Evolutionary conservation across 73 alveolate genomes (phyloP).

Genomic region (Paraurostyla sp.): DNA sequence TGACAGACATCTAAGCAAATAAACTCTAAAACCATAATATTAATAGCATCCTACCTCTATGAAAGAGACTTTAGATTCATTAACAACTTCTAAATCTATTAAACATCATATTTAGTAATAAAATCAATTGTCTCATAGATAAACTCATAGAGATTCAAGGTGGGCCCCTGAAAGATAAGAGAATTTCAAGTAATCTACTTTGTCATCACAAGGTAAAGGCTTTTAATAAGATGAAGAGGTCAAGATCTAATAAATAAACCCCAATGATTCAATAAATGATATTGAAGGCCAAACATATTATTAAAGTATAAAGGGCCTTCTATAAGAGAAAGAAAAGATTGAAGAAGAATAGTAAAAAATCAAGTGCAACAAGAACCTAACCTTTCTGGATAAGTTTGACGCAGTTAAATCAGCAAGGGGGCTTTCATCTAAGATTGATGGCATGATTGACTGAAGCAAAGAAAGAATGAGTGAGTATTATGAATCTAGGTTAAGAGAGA

Average conservation of each 20-base stretch:
- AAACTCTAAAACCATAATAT: no score
- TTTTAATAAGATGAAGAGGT: background rate
- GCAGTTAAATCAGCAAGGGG: conserved; percentile 56
- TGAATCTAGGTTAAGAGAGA: conserved; percentile 25
- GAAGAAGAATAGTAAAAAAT: conserved; percentile 34
- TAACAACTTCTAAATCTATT: no score
- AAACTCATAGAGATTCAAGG: no score
- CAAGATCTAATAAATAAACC: background rate
- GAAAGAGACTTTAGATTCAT: no score
- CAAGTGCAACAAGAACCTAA: conserved; percentile 6
- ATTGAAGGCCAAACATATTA: conserved; percentile 38
- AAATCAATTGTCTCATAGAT: no score
- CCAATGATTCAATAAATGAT: conserved; percentile 6
- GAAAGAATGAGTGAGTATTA: conserved; percentile 55
- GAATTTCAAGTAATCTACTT: no score
- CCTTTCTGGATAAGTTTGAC: conserved; percentile 31
- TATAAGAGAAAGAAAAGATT: conserved; percentile 37
- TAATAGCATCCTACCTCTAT: no score
- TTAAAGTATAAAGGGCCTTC: conserved; percentile 13
- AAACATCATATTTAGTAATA: no score
- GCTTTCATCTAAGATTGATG: conserved; percentile 13
- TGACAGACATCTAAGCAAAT: no score
- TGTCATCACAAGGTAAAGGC: background rate
- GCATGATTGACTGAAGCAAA: conserved; percentile 7
- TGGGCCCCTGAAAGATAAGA: no score